Percentiles rank a stretch among this genome's conserved stretches.
Evolutionary conservation across 208 protist species (phyloP).

Genomic region (Strigomonas culicis): DNA sequence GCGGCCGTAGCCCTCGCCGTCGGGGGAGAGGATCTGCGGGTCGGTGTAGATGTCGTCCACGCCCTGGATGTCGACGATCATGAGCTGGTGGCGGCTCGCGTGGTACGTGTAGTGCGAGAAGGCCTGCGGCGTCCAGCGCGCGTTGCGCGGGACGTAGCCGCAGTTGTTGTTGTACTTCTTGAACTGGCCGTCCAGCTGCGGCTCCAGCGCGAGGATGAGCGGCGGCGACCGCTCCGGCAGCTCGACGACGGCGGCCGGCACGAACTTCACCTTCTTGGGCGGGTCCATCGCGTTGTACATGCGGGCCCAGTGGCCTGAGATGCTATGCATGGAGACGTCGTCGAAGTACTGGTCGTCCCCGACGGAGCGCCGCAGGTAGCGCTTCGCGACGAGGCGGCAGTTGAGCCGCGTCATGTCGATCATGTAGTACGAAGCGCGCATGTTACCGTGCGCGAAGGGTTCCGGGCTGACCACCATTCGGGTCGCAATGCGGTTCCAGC

Average conservation of each 20-base stretch:
- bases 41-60: conserved; percentile 90
- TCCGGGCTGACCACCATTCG: conserved; percentile 53
- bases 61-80: conserved; percentile 90
- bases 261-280: conserved; percentile 70
- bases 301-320: conserved; percentile 71
- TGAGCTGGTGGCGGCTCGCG: conserved; percentile 49
- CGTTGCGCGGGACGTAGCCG: conserved; percentile 67
- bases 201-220: conserved; percentile 76
- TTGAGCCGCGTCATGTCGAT: conserved; percentile 69
- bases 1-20: conserved; percentile 70
- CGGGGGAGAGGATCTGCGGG: conserved; percentile 84
- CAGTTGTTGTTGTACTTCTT: conserved; percentile 93
- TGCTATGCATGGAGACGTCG: conserved; percentile 83
- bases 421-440: conserved; percentile 82
- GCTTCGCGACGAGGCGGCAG: conserved; percentile 69
- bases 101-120: conserved; percentile 91
- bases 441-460: conserved; percentile 74
- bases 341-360: conserved; percentile 76
- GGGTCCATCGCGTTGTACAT: conserved; percentile 57
- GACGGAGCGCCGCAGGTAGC: conserved; percentile 58
- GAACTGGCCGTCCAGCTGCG: conserved; percentile 68
- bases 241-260: conserved; percentile 70
- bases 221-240: conserved; percentile 48
- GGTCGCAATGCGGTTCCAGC: conserved; percentile 58
- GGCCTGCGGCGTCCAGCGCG: conserved; percentile 83